Conservation (phyloP, 108 stramenopile genomes). For the Cyclotella sp. region DNA sequence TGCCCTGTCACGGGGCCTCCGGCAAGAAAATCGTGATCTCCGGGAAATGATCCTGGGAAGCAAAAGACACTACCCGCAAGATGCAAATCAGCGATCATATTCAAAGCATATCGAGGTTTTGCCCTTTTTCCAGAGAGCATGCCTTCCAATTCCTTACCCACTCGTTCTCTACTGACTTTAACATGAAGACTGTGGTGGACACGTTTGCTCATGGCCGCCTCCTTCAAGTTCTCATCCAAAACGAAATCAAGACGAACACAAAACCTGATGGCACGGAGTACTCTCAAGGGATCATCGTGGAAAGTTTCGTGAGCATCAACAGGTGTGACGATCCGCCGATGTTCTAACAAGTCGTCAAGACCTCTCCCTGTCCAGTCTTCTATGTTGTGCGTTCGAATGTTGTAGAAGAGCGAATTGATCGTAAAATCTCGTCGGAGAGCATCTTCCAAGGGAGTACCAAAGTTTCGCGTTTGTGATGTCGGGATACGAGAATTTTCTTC, state of each 20-base stretch:
- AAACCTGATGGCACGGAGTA: conserved; percentile 92
- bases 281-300: conserved; percentile 92
- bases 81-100: conserved; percentile 71
- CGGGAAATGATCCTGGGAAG: conserved; percentile 64
- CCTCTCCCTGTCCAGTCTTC: conserved; percentile 95
- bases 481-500: conserved; percentile 89
- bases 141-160: conserved; percentile 91
- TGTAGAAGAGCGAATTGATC: conserved; percentile 95
- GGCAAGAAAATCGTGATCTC: conserved; percentile 25
- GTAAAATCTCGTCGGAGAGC: conserved; percentile 95
- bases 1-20: conserved; percentile 51
- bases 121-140: conserved; percentile 85
- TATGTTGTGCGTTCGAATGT: conserved; percentile 73
- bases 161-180: conserved; percentile 90
- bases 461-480: conserved; percentile 49
- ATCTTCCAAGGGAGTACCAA: conserved; percentile 94
- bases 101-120: conserved; percentile 64
- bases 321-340: conserved; percentile 79
- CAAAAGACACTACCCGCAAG: conserved; percentile 75
- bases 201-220: conserved; percentile 60
- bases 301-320: conserved; percentile 82
- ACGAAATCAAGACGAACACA: conserved; percentile 81
- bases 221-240: conserved; percentile 60
- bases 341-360: conserved; percentile 69
- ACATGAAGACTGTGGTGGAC: conserved; percentile 78